Evolutionary conservation across 1,284 basidiomycete genomes (phyloP), one percentile per base, ranked within the genome.

Genomic region (Kwoniella shivajii): DNA sequence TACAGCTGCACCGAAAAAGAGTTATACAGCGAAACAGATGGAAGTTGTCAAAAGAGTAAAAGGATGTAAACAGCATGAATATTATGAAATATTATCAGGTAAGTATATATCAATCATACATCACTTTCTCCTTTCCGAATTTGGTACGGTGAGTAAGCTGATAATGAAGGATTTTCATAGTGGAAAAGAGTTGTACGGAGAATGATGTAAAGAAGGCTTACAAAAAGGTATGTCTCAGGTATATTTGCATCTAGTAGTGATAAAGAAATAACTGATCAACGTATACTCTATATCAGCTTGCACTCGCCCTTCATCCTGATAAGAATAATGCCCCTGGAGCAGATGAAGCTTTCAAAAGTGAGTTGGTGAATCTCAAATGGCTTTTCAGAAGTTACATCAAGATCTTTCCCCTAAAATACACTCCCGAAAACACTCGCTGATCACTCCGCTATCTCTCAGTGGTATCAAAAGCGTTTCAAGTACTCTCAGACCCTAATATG

Each of bases 311-410:
- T 62, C 95, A 98, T 80, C 95, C 95, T 0, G 95, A 99, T 78
- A 98, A 98, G 81, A 97, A 97, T 72, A 89, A 91, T 16, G 96
- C 96, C 18, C 95, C 96, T 13, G 92, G 94, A 18, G 95, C 96
- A 14, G 96, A 99, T 64, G 96, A 99, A 76, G 96, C 96, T 1
- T 99, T 99, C 82, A 99, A 99, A 82, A 83, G 92, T 96, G 71
- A 57, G 88, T 83, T n/a, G 62, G n/a, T n/a, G n/a, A n/a, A n/a
- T n/a, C n/a, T n/a, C n/a, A n/a, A n/a, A n/a, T n/a, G n/a, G n/a
- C n/a, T n/a, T n/a, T n/a, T n/a, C n/a, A n/a, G n/a, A n/a, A n/a
- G n/a, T n/a, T n/a, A 26, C 7, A 13, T 49, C 36, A 22, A n/a
- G 24, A 31, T 16, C 44, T 27, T 29, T 10, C 58, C 49, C 56